phyloP scores from a whole-genome alignment of 441 rosid species.

The Eruca vesicaria region DNA sequence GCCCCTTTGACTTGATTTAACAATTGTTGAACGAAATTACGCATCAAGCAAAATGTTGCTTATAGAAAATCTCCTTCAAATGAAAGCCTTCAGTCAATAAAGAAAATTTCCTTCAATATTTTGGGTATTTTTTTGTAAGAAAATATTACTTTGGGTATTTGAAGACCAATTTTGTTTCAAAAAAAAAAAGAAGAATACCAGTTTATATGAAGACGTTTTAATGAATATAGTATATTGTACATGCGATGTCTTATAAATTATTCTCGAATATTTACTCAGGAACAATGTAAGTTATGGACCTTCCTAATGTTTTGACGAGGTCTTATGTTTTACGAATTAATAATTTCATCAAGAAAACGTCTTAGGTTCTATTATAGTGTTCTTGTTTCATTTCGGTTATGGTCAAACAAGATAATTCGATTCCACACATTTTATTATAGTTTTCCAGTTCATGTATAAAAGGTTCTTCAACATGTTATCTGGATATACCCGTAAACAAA shows the following conservation, averaged over 20 bases:
- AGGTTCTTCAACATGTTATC: neutral
- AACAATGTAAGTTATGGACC: conserved; percentile 2
- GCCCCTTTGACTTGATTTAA: conserved; percentile 24
- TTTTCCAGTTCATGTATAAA: neutral
- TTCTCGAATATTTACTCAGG: neutral
- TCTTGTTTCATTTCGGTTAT: neutral
- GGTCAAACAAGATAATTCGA: neutral
- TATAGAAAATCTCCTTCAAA: neutral
- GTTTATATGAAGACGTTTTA: neutral
- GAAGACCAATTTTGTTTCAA: neutral
- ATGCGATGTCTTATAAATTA: neutral
- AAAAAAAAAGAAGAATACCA: no score
- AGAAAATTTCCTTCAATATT: neutral
- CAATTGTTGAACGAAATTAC: neutral
- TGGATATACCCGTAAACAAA: conserved; percentile 3
- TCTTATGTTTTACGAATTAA: conserved; percentile 7
- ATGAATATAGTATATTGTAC: conserved; percentile 3
- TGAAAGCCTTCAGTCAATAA: no score
- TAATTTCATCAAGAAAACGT: neutral
- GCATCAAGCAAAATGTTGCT: conserved; percentile 4
- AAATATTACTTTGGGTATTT: neutral
- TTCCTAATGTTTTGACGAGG: conserved; percentile 1
- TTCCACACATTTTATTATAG: neutral
- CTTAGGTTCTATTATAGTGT: neutral
- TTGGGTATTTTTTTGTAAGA: neutral